A percentile compares a stretch with the other conserved stretches of the same genome.
Conservation (phyloP, 1,284 basidiomycete species). For the Heliocybe sulcata region DNA sequence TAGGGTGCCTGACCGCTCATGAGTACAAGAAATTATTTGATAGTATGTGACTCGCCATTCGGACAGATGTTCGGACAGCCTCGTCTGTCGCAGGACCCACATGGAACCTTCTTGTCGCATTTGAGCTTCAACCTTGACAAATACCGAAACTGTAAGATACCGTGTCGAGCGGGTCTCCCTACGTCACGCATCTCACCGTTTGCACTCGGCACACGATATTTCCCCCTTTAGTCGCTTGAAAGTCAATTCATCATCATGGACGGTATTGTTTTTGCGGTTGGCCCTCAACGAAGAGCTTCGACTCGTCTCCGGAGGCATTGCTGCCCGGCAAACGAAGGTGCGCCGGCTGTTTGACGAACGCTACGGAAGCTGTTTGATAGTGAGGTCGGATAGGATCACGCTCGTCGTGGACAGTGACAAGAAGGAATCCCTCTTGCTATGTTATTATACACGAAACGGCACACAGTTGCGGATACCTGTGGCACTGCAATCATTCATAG, state of each 20-base stretch:
- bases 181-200: constrained; percentile 26
- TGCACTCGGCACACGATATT: constrained; percentile 64
- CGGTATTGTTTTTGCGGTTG: background rate
- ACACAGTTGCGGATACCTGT: too few relatives aligned
- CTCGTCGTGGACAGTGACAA: too few relatives aligned
- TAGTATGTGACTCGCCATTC: constrained; percentile 39
- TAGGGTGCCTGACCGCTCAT: constrained; percentile 37
- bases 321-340: background rate
- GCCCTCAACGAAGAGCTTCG: background rate
- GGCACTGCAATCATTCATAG: too few relatives aligned
- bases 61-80: constrained; percentile 67
- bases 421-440: too few relatives aligned
- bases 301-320: background rate
- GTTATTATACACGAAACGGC: too few relatives aligned
- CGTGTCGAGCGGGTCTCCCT: background rate
- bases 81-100: constrained; percentile 59
- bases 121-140: constrained; percentile 56
- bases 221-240: constrained; percentile 21
- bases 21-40: background rate
- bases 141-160: constrained; percentile 11
- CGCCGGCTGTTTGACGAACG: too few relatives aligned
- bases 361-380: too few relatives aligned
- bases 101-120: constrained; percentile 72
- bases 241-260: constrained; percentile 14
- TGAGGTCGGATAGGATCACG: too few relatives aligned